Conservation (phyloP, 2,329 filamentous ascomycete species). For the Venturia effusa region DNA sequence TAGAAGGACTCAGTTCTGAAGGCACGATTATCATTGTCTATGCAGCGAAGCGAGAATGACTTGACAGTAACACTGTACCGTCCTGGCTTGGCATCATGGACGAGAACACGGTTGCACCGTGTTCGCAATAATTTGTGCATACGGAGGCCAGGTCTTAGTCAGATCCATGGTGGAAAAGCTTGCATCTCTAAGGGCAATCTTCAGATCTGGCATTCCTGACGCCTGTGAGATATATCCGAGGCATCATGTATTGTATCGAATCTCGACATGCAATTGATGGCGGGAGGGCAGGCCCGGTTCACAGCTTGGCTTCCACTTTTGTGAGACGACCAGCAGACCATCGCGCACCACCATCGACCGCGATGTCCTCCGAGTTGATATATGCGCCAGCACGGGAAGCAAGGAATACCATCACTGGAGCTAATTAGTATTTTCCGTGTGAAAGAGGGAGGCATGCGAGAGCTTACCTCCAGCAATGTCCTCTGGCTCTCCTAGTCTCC, state of each 20-base stretch:
- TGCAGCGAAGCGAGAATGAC: too few species aligned
- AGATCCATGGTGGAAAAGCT: neutral
- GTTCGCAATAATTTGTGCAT: neutral
- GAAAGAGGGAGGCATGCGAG: neutral
- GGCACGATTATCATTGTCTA: too few species aligned
- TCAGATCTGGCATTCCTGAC: neutral
- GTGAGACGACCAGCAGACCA: conserved; percentile 6
- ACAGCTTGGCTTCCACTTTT: conserved; percentile 4
- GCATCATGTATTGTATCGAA: neutral
- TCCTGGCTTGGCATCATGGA: too few species aligned
- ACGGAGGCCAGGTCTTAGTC: neutral
- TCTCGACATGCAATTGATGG: neutral
- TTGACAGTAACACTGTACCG: too few species aligned
- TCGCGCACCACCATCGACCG: conserved; percentile 12
- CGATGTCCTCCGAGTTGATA: conserved; percentile 12
- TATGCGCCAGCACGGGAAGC: conserved; percentile 10
- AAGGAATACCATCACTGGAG: conserved; percentile 23
- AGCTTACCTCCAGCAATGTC: conserved; percentile 23
- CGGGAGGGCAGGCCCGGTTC: neutral
- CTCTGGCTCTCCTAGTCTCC: conserved; percentile 23
- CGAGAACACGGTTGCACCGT: too few species aligned
- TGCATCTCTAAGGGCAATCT: neutral
- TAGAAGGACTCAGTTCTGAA: too few species aligned
- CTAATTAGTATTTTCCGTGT: neutral
- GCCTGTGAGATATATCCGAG: neutral